Base-by-base conservation (phyloP, 306 rosid genomes). In the Aeschynomene evenia region DNA sequence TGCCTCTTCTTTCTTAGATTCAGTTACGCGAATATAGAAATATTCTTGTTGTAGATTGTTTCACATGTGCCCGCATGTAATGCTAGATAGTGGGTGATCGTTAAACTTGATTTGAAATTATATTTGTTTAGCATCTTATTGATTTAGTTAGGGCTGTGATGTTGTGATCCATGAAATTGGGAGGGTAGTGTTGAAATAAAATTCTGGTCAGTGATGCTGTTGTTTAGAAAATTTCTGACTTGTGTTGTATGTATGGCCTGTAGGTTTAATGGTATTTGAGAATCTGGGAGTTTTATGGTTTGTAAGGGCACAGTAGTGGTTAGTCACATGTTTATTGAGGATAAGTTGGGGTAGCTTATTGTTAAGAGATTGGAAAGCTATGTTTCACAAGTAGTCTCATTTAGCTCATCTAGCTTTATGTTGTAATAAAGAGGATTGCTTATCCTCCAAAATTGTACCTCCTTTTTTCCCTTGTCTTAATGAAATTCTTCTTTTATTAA, bases 281-380 rank as follows among this genome's bases (percentile, higher is more conserved):
- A 36, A 15, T 75, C 33, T 36, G 36, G 46, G 62, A 65, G 50
- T 26, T 58, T 57, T 46, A n/a, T 62, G 60, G 21, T 36, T 65
- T 26, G 13, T 15, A 31, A 46, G 39, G 55, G 40, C 5, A 22
- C 46, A 10, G 12, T 16, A 18, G 55, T 55, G n/a, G 57, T 21
- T 56, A 11, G 49, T 54, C 55, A 45, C 31, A 26, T 40, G 4
- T 34, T 19, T 55, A n/a, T 3, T 37, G 43, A 52, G 19, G 20
- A 52, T 57, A 28, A 54, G 21, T 29, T 13, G 54, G n/a, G 65
- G 54, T 31, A 50, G 59, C 31, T 68, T 9, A 9, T 39, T 52
- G n/a, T n/a, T n/a, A n/a, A n/a, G n/a, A n/a, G n/a, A n/a, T n/a
- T n/a, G n/a, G n/a, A n/a, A n/a, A n/a, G n/a, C n/a, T n/a, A n/a